These are phyloP conservation scores for Salvia splendens DNA, from an alignment of 257 asterid species.

Conservation along the genomic window DNA sequence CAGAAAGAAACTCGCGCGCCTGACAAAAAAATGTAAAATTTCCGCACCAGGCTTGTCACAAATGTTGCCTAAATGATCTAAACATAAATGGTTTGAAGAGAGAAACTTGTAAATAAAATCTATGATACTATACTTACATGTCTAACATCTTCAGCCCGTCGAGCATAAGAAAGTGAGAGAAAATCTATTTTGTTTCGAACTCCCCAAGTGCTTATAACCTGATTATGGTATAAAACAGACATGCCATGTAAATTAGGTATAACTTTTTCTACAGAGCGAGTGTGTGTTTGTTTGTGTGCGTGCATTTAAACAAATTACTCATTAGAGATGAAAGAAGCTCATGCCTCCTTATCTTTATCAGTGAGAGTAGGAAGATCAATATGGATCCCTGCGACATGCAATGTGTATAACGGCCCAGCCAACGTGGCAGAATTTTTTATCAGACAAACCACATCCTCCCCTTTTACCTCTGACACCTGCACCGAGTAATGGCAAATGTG, in stretches of 20 bases:
- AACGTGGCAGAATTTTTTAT: slow-evolving; percentile 82
- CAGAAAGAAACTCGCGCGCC: slow-evolving; percentile 85
- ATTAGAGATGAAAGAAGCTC: not conserved
- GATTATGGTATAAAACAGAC: slow-evolving; percentile 24
- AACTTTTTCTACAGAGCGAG: not conserved
- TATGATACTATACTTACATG: slow-evolving; percentile 51
- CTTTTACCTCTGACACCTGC: slow-evolving; percentile 80
- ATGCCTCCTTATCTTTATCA: slow-evolving; percentile 84
- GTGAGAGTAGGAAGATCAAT: slow-evolving; percentile 88
- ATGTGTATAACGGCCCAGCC: slow-evolving; percentile 80
- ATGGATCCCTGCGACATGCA: slow-evolving; percentile 72
- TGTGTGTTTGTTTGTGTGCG: not conserved
- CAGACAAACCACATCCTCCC: slow-evolving; percentile 74
- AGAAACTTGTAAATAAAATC: slow-evolving; percentile 14
- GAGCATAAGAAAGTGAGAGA: slow-evolving; percentile 86
- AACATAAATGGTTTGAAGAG: not conserved
- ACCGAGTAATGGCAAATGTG: not conserved
- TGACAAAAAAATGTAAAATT: slow-evolving; percentile 37
- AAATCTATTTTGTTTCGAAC: slow-evolving; percentile 80
- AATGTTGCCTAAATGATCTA: not conserved
- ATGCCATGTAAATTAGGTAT: slow-evolving; percentile 13
- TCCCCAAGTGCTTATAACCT: slow-evolving; percentile 97
- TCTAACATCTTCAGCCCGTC: slow-evolving; percentile 85
- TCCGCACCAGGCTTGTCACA: slow-evolving; percentile 9
- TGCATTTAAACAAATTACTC: not conserved